These are phyloP conservation scores for Narthecium ossifragum DNA, from an alignment of 106 monocot species.

Conservation along the genomic window DNA sequence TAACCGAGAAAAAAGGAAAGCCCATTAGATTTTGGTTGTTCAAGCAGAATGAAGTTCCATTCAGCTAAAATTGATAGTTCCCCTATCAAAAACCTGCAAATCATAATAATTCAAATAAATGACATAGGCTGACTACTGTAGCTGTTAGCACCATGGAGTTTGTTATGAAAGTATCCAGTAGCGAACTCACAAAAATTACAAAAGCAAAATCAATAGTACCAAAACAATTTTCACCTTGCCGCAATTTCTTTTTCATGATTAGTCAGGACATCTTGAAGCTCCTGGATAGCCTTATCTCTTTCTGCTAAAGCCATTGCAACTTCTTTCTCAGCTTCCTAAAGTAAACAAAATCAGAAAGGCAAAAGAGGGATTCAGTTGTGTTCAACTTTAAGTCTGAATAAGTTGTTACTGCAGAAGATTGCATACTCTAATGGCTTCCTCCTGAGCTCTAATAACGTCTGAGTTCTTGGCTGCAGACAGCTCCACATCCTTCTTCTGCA, in stretches of 20 bases:
- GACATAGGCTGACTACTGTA: too few species aligned
- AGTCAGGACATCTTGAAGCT: conserved; percentile 61
- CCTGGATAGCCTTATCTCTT: conserved; percentile 68
- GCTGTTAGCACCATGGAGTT: too few species aligned
- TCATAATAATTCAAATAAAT: too few species aligned
- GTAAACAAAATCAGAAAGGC: conserved; percentile 4
- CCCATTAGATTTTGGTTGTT: too few species aligned
- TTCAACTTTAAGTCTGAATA: conserved; percentile 2
- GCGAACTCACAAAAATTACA: too few species aligned
- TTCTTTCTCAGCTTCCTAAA: conserved; percentile 84
- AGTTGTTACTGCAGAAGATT: background rate
- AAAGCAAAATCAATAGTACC: background rate
- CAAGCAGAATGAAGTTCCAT: too few species aligned
- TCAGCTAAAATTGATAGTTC: too few species aligned
- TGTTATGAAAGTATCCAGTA: too few species aligned
- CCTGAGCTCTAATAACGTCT: conserved; percentile 58
- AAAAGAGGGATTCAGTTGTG: background rate
- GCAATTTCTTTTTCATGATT: conserved; percentile 68
- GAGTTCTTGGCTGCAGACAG: conserved; percentile 55
- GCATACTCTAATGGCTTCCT: conserved; percentile 69
- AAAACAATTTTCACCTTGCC: conserved; percentile 33
- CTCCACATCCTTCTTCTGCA: conserved; percentile 90
- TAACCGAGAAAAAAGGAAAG: too few species aligned
- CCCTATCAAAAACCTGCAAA: too few species aligned
- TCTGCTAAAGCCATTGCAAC: conserved; percentile 48